Evolutionary conservation across 768 basidiomycete genomes (phyloP), one percentile per base, ranked within the genome.

Genomic region (Favolaschia claudopus): DNA sequence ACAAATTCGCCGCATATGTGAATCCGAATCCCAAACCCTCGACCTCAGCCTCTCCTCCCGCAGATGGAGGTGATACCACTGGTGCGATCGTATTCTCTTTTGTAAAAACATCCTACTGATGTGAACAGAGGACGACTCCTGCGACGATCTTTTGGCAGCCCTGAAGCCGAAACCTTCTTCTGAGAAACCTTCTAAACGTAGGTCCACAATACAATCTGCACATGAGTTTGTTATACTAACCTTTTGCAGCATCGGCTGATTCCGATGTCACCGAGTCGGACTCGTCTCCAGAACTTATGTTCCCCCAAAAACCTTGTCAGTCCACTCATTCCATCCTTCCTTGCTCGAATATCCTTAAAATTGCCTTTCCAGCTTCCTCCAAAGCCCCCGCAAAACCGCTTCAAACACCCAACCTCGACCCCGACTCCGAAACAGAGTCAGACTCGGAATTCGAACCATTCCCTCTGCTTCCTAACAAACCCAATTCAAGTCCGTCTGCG

Each of bases 341-440:
- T 19, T 31, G 4, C 7, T 6, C 22, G 4, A 25, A 14, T n/a
- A 24, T 20, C 22, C 13, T 29, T 22, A 29, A 10, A 27, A 43
- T n/a, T 29, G 6, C 6, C 17, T 10, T 7, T 38, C 1, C 27
- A 50, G 40, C 22, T 24, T n/a, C 24, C n/a, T 4, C 17, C 3
- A 10, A 22, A n/a, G 3, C 22, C 7, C 24, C 33, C 27, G 32
- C 34, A 12, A 33, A 67, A 60, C 20, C 47, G 37, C 28, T 36
- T 13, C 34, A 31, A 58, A 49, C 22, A 31, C 44, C 55, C 19
- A 66, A 64, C 38, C 39, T 17, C 40, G 43, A 22, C 25, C 42
- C 14, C 39, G 77, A 76, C 48, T 81, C 82, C 1, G 78, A 72
- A 19, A 82, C 84, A 15, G 82, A 88, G 63, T 71, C 84, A 9